phyloP scores from a whole-genome alignment of 768 basidiomycete species.

The Xerocomellus amylosporus region DNA sequence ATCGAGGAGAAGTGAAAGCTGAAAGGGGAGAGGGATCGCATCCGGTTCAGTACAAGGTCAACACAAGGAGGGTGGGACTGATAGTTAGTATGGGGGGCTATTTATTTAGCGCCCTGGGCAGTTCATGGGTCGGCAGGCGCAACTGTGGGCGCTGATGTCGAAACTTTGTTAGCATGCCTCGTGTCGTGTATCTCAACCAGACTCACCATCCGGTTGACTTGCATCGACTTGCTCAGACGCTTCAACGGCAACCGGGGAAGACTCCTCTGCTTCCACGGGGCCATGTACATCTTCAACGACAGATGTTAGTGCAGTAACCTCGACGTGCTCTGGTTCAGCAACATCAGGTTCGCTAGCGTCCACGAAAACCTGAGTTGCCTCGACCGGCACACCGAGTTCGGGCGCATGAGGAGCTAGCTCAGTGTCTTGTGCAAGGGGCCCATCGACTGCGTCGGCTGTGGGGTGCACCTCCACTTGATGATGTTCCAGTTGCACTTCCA shows the following conservation, averaged over 20 bases:
- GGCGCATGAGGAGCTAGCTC: neutral
- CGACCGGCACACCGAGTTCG: neutral
- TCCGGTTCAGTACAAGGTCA: neutral
- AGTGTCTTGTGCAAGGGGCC: neutral
- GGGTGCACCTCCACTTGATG: neutral
- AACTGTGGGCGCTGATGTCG: neutral
- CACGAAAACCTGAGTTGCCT: neutral
- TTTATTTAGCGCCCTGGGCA: neutral
- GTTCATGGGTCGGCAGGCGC: conserved; percentile 1
- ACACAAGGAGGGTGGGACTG: neutral
- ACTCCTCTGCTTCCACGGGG: neutral
- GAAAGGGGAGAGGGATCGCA: neutral
- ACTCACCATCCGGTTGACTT: conserved; percentile 1
- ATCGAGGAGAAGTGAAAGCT: neutral
- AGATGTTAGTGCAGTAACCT: neutral
- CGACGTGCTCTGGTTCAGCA: neutral
- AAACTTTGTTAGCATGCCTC: neutral
- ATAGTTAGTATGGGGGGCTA: neutral
- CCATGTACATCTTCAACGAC: neutral
- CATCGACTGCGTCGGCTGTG: neutral
- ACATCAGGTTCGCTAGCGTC: neutral
- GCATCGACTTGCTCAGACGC: neutral
- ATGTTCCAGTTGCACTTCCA: neutral
- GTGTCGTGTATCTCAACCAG: neutral
- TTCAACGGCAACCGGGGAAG: neutral